Evolutionary conservation across 2,329 filamentous ascomycete genomes (phyloP).

Genomic region (Alternaria sp.): DNA sequence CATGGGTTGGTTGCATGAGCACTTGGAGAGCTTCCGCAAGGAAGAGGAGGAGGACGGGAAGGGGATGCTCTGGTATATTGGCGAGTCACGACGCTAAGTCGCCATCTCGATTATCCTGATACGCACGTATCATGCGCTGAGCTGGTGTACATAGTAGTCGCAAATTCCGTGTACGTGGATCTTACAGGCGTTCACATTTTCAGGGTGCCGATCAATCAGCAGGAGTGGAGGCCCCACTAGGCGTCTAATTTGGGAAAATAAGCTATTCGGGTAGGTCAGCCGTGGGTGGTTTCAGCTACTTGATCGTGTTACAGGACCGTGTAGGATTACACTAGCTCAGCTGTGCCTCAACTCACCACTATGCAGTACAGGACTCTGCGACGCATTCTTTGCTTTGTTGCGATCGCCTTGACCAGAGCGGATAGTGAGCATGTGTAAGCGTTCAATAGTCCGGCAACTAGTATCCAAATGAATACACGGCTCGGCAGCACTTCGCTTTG

Average conservation of each 20-base stretch:
- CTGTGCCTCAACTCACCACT: constrained; percentile 13
- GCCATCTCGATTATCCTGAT: neutral
- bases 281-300: constrained; percentile 29
- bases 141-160: constrained; percentile 9
- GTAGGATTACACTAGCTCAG: constrained; percentile 27
- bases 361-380: neutral
- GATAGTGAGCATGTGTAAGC: constrained; percentile 9
- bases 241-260: constrained; percentile 14
- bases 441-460: constrained; percentile 20
- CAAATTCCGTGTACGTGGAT: constrained; percentile 21
- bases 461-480: constrained; percentile 18
- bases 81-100: constrained; percentile 21
- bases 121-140: constrained; percentile 7
- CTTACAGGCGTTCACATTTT: constrained; percentile 16
- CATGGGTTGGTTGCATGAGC: constrained; percentile 42
- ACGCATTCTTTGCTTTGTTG: constrained; percentile 6
- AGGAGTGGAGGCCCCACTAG: constrained; percentile 15
- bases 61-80: constrained; percentile 40
- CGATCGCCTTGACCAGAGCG: constrained; percentile 11
- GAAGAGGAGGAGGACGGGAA: constrained; percentile 42
- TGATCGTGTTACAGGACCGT: constrained; percentile 24
- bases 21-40: constrained; percentile 39
- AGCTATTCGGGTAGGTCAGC: constrained; percentile 27
- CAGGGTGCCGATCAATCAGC: constrained; percentile 18
- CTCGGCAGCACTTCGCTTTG: constrained; percentile 21